Evolutionary conservation across 306 rosid genomes (phyloP).

Genomic region (Morella rubra): DNA sequence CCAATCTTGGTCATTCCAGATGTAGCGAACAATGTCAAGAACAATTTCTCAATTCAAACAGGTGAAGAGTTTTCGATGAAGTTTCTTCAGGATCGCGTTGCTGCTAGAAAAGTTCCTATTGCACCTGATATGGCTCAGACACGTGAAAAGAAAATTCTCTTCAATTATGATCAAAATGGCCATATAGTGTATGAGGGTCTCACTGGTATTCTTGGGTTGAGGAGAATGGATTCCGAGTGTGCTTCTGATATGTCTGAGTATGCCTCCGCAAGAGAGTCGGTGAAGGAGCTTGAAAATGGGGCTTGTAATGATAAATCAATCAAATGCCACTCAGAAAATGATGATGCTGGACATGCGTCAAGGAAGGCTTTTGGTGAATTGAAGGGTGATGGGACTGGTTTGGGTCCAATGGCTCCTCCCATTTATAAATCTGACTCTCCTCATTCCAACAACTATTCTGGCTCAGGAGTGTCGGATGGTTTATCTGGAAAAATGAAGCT

Average conservation of each 20-base stretch:
- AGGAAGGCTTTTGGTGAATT: constrained; percentile 47
- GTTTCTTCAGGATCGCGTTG: constrained; percentile 43
- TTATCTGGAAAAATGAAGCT: constrained; percentile 55
- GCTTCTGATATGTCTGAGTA: constrained; percentile 46
- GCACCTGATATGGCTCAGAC: constrained; percentile 28
- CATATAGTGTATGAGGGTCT: constrained; percentile 52
- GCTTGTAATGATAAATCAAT: constrained; percentile 31
- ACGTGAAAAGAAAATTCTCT: constrained; percentile 31
- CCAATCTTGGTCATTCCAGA: constrained; percentile 24
- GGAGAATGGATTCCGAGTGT: constrained; percentile 57
- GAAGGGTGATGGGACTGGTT: constrained; percentile 35
- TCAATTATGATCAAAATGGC: constrained; percentile 37
- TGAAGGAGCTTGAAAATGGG: constrained; percentile 45
- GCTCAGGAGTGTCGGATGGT: constrained; percentile 43
- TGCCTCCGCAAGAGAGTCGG: constrained; percentile 36
- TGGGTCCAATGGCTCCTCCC: constrained; percentile 23
- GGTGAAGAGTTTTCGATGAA: constrained; percentile 42
- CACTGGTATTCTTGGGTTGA: constrained; percentile 54
- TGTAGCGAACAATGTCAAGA: constrained; percentile 35
- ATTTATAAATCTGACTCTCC: constrained; percentile 41
- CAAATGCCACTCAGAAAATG: constrained; percentile 37
- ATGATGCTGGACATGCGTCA: constrained; percentile 30
- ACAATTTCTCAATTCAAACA: constrained; percentile 28
- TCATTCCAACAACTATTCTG: constrained; percentile 38
- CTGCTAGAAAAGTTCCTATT: constrained; percentile 34